Evolutionary conservation across 2,329 filamentous ascomycete species (phyloP).

Genomic region (Colletotrichum caudatum): DNA sequence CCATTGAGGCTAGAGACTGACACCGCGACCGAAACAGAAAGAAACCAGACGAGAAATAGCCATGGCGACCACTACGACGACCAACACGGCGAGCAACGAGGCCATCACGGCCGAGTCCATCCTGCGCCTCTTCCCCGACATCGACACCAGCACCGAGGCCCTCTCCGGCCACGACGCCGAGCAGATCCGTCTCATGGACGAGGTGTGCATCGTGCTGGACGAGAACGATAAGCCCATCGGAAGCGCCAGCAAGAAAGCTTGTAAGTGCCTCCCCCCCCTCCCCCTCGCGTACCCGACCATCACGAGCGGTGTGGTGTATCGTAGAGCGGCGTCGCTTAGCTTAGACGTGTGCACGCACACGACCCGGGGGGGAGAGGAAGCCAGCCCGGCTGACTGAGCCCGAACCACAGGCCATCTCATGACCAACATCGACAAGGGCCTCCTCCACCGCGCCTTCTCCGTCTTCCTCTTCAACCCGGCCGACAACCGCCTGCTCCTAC

Average conservation of each 20-base stretch:
- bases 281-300: not conserved
- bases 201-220: slow-evolving; percentile 97
- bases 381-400: slow-evolving; percentile 56
- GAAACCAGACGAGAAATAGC: not conserved
- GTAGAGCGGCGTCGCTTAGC: not conserved
- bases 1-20: not conserved
- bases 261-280: slow-evolving; percentile 64
- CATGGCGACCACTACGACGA: slow-evolving; percentile 50
- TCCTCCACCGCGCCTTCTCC: slow-evolving; percentile 97
- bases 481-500: slow-evolving; percentile 90
- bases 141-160: slow-evolving; percentile 77
- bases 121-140: slow-evolving; percentile 87
- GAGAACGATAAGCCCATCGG: slow-evolving; percentile 93
- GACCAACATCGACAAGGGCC: slow-evolving; percentile 96
- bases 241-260: slow-evolving; percentile 97
- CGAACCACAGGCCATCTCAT: slow-evolving; percentile 87
- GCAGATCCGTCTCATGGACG: slow-evolving; percentile 98
- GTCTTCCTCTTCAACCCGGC: slow-evolving; percentile 94
- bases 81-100: slow-evolving; percentile 64
- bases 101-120: slow-evolving; percentile 89
- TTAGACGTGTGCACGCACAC: not conserved
- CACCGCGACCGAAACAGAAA: not conserved
- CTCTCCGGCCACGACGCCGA: slow-evolving; percentile 95
- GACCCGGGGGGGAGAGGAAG: not conserved
- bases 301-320: not conserved